Percentiles rank a stretch among this genome's conserved stretches.
phyloP scores from a whole-genome alignment of 1,284 basidiomycete genomes.

The Uromyces viciae-fabae region DNA sequence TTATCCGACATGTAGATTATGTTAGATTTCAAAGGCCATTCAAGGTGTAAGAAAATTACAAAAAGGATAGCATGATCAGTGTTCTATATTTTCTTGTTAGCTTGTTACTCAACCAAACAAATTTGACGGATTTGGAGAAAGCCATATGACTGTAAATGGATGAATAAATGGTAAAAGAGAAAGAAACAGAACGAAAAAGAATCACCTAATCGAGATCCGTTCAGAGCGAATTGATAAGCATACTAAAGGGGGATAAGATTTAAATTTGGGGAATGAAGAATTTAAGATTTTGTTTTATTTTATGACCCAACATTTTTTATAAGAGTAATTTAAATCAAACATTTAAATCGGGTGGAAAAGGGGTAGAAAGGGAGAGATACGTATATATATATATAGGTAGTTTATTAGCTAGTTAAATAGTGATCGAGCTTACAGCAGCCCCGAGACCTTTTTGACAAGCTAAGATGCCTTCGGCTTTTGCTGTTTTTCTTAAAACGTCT shows the following conservation, averaged over 20 bases:
- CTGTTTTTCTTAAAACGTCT: conserved; percentile 36
- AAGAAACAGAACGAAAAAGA: background rate
- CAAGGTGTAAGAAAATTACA: background rate
- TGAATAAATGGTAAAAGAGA: background rate
- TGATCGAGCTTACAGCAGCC: conserved; percentile 34
- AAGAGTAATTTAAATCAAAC: no score
- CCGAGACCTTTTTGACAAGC: conserved; percentile 42
- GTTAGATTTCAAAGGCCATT: background rate
- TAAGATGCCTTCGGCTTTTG: conserved; percentile 20
- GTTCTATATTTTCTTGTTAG: background rate
- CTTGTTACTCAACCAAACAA: no score
- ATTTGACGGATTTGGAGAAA: no score
- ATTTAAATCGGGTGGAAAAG: background rate
- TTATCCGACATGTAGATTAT: conserved; percentile 13
- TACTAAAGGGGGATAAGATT: conserved; percentile 45
- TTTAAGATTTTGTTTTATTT: no score
- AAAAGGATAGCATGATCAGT: background rate
- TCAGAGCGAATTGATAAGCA: conserved; percentile 71
- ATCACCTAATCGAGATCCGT: conserved; percentile 85
- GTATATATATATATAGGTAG: no score
- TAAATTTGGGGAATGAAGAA: background rate
- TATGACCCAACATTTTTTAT: no score
- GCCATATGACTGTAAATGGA: background rate
- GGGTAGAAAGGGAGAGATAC: background rate
- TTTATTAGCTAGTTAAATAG: no score